A percentile compares a stretch with the other conserved stretches of the same genome.
phyloP scores from a whole-genome alignment of 2,329 filamentous ascomycete genomes.

The Penicillium verrucosum region DNA sequence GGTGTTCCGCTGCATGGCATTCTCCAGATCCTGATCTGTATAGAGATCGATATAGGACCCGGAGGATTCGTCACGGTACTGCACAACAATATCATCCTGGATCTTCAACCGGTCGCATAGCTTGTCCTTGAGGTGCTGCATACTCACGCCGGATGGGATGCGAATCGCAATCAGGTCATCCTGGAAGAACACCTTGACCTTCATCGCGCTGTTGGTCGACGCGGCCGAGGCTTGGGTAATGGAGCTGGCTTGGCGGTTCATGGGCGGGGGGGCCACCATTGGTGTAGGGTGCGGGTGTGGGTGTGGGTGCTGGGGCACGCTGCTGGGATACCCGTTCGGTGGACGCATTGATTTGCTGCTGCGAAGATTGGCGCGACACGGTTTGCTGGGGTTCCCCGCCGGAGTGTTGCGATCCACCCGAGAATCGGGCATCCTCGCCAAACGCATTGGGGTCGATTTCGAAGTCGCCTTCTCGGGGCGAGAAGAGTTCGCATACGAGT shows the following conservation, averaged over 20 bases:
- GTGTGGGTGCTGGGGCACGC: conserved; percentile 34
- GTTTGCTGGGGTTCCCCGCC: conserved; percentile 61
- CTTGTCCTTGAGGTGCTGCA: conserved; percentile 75
- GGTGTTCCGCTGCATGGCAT: conserved; percentile 76
- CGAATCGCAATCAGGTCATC: conserved; percentile 89
- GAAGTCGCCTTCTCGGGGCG: conserved; percentile 84
- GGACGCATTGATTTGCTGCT: conserved; percentile 58
- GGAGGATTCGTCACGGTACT: conserved; percentile 80
- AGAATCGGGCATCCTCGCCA: conserved; percentile 70
- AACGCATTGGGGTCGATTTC: conserved; percentile 73
- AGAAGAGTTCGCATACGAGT: conserved; percentile 86
- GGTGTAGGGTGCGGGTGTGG: conserved; percentile 20
- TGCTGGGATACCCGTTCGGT: conserved; percentile 40
- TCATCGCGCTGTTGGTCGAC: conserved; percentile 59
- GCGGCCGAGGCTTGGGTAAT: conserved; percentile 45
- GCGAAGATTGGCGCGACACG: conserved; percentile 63
- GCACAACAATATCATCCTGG: conserved; percentile 70
- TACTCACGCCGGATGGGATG: conserved; percentile 76
- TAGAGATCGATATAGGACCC: conserved; percentile 71
- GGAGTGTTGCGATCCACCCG: conserved; percentile 65
- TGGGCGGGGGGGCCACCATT: conserved; percentile 41
- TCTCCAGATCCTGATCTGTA: conserved; percentile 76
- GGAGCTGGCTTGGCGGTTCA: conserved; percentile 53
- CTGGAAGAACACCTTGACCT: conserved; percentile 93
- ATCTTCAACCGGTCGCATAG: conserved; percentile 81